These are phyloP conservation scores for Heterobasidion annosum DNA, from an alignment of 1,284 basidiomycete species.

Conservation along the genomic window DNA sequence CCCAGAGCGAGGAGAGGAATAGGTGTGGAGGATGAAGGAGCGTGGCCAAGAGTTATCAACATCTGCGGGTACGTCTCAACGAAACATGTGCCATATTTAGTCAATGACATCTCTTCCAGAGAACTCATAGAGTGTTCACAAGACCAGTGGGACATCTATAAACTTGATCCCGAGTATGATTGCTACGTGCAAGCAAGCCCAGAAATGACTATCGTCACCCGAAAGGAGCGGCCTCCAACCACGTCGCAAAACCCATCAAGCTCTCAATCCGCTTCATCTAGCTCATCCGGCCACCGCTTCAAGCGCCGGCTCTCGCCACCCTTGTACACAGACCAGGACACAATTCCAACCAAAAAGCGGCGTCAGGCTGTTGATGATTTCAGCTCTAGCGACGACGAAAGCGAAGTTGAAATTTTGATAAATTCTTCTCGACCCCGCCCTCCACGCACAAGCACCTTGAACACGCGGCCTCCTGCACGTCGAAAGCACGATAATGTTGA, in stretches of 20 bases:
- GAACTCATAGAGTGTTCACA: constrained; percentile 43
- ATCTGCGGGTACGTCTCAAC: constrained; percentile 53
- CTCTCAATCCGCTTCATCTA: constrained; percentile 6
- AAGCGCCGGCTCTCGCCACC: constrained; percentile 15
- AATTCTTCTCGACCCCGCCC: constrained; percentile 23
- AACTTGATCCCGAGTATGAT: constrained; percentile 60
- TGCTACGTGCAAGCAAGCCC: constrained; percentile 46
- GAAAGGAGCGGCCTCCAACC: constrained; percentile 7
- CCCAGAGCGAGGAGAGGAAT: constrained; percentile 52
- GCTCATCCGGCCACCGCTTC: constrained; percentile 5
- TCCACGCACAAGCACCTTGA: neutral
- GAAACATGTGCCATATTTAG: constrained; percentile 3
- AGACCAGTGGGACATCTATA: constrained; percentile 79
- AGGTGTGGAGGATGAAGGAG: constrained; percentile 52
- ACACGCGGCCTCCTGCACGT: constrained; percentile 8
- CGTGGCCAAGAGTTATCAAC: constrained; percentile 56
- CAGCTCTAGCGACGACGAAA: constrained; percentile 32
- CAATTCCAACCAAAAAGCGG: constrained; percentile 8
- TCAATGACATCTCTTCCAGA: constrained; percentile 20
- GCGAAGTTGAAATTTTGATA: constrained; percentile 22
- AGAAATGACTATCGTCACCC: constrained; percentile 21
- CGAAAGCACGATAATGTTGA: constrained; percentile 5
- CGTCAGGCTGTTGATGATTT: constrained; percentile 7
- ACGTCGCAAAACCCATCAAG: constrained; percentile 1
- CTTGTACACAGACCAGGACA: constrained; percentile 5